Evolutionary conservation across 164 flowering plant genomes (phyloP).

Genomic region (Umbilicus rupestris): DNA sequence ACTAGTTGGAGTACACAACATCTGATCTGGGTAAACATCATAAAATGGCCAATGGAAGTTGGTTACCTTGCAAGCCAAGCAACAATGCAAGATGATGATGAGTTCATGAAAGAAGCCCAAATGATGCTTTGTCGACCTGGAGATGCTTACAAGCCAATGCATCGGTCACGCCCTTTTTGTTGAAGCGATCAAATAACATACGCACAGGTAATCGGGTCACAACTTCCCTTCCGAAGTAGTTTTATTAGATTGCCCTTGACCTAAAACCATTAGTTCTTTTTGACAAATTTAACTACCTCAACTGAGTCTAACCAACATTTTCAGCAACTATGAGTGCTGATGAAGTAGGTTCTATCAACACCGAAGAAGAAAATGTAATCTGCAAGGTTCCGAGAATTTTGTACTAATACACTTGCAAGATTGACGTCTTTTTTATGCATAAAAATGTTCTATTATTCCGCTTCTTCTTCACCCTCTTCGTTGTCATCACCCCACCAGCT

Average conservation of each 20-base stretch:
- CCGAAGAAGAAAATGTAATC: too few relatives aligned
- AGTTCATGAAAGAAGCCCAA: background rate
- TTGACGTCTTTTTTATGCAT: background rate
- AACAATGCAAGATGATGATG: background rate
- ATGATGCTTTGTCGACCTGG: background rate
- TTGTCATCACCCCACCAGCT: background rate
- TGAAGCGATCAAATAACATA: too few relatives aligned
- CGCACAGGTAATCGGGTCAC: too few relatives aligned
- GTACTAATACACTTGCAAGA: background rate
- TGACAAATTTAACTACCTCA: too few relatives aligned
- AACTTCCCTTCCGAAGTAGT: too few relatives aligned
- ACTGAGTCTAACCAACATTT: too few relatives aligned
- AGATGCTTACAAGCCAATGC: constrained; percentile 3
- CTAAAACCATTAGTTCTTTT: too few relatives aligned
- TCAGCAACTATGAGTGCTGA: too few relatives aligned
- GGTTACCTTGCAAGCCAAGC: background rate
- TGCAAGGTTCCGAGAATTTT: background rate
- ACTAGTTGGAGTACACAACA: background rate
- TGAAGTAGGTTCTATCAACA: too few relatives aligned
- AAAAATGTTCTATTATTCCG: background rate
- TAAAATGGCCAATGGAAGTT: background rate
- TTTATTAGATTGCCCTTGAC: too few relatives aligned
- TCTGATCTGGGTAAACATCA: background rate
- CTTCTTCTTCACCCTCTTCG: background rate
- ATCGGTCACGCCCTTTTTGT: background rate